Evolutionary conservation across 2,329 filamentous ascomycete genomes (phyloP).

Genomic region (Celoporthe dispersa): DNA sequence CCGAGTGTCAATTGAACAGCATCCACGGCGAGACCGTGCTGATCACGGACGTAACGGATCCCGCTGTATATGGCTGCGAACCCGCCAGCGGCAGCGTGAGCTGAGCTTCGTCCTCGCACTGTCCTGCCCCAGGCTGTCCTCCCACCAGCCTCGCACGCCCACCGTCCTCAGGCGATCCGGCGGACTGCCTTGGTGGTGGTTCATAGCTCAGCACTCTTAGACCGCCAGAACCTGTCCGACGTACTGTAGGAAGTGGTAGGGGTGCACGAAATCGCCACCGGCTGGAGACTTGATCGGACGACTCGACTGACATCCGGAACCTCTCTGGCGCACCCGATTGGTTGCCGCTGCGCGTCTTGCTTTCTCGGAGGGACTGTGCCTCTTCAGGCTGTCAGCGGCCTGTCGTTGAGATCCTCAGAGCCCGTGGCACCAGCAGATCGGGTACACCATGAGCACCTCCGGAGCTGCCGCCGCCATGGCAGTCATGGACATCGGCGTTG

Average conservation of each 20-base stretch:
- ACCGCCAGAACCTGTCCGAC: neutral
- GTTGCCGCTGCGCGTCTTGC: neutral
- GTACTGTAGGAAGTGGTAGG: neutral
- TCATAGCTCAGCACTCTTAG: neutral
- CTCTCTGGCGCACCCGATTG: neutral
- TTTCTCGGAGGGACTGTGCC: neutral
- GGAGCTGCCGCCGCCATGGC: slow-evolving; percentile 26
- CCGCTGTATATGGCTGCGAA: slow-evolving; percentile 4
- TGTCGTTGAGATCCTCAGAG: neutral
- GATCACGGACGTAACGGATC: neutral
- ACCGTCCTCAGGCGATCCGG: neutral
- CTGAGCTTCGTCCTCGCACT: slow-evolving; percentile 7
- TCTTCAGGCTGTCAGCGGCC: neutral
- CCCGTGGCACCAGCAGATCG: neutral
- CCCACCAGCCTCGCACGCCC: neutral
- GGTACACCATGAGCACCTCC: slow-evolving; percentile 20
- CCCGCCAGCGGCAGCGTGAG: slow-evolving; percentile 10
- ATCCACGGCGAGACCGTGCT: neutral
- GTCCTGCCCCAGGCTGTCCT: neutral
- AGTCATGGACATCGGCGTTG: slow-evolving; percentile 19
- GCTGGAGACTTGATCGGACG: neutral
- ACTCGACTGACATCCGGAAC: neutral
- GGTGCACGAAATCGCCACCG: slow-evolving; percentile 9
- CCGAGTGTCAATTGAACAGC: neutral
- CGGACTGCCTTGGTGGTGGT: neutral